Conservation (phyloP, 2,329 filamentous ascomycete genomes). For the Rutstroemia sp. region DNA sequence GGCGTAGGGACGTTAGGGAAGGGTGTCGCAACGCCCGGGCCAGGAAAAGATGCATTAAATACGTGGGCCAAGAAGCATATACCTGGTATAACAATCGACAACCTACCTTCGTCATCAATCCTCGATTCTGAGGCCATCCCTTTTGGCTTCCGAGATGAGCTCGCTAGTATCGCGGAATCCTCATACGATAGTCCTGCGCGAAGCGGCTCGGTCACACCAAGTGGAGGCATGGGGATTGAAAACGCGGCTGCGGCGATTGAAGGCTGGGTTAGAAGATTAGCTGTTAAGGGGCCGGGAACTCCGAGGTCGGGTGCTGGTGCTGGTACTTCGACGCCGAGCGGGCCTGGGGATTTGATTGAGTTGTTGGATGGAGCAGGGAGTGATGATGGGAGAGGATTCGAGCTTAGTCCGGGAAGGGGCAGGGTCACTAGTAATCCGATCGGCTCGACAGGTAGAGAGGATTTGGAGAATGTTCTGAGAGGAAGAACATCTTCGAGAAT, state of each 20-base stretch:
- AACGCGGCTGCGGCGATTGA: slow-evolving; percentile 83
- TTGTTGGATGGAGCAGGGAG: slow-evolving; percentile 54
- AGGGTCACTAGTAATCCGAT: neutral
- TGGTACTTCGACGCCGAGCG: slow-evolving; percentile 32
- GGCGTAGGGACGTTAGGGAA: slow-evolving; percentile 77
- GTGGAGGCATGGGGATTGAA: slow-evolving; percentile 53
- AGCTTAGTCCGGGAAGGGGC: slow-evolving; percentile 15
- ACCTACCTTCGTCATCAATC: slow-evolving; percentile 57
- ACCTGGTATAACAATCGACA: slow-evolving; percentile 67
- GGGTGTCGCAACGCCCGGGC: slow-evolving; percentile 67
- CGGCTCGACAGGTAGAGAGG: slow-evolving; percentile 1
- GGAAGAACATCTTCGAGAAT: slow-evolving; percentile 11
- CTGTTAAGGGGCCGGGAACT: slow-evolving; percentile 52
- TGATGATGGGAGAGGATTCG: slow-evolving; percentile 41
- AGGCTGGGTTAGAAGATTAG: slow-evolving; percentile 81
- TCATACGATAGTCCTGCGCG: slow-evolving; percentile 8
- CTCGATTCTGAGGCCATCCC: slow-evolving; percentile 53
- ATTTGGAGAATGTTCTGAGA: slow-evolving; percentile 12
- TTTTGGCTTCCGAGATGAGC: slow-evolving; percentile 39
- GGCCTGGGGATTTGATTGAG: slow-evolving; percentile 62
- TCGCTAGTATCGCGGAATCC: slow-evolving; percentile 39
- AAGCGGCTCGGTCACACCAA: slow-evolving; percentile 33
- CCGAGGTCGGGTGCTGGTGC: slow-evolving; percentile 26
- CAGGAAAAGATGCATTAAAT: slow-evolving; percentile 77
- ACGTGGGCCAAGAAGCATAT: slow-evolving; percentile 77